phyloP scores from a whole-genome alignment of 768 basidiomycete genomes.

The Lactifluus subvellereus region DNA sequence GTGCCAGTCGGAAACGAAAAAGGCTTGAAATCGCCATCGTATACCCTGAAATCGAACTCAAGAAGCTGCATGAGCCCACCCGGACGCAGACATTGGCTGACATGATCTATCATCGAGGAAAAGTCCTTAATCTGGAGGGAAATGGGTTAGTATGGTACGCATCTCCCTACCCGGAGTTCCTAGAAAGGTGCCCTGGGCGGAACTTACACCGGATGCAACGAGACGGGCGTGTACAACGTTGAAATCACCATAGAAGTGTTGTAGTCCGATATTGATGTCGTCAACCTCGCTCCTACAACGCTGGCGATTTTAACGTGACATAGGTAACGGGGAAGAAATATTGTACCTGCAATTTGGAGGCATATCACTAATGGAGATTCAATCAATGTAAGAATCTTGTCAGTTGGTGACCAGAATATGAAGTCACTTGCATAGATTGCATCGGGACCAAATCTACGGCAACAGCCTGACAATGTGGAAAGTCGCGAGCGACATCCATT shows the following conservation, averaged over 20 bases:
- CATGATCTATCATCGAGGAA: slow-evolving; percentile 55
- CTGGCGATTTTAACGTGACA: slow-evolving; percentile 7
- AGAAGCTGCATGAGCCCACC: slow-evolving; percentile 60
- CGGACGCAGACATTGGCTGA: slow-evolving; percentile 59
- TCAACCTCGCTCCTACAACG: slow-evolving; percentile 67
- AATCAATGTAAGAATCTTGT: slow-evolving; percentile 22
- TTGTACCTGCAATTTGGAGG: slow-evolving; percentile 63
- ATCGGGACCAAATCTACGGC: slow-evolving; percentile 79
- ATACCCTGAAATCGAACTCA: slow-evolving; percentile 66
- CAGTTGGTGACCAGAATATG: neutral
- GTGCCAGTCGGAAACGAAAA: slow-evolving; percentile 40
- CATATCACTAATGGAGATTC: slow-evolving; percentile 43
- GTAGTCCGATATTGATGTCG: slow-evolving; percentile 78
- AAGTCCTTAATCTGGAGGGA: slow-evolving; percentile 60
- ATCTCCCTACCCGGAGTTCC: neutral
- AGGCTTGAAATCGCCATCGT: slow-evolving; percentile 44
- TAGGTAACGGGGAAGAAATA: neutral
- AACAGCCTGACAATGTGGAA: slow-evolving; percentile 59
- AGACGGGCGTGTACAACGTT: slow-evolving; percentile 70
- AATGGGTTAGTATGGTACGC: slow-evolving; percentile 1
- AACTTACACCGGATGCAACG: slow-evolving; percentile 64
- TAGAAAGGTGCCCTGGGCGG: neutral
- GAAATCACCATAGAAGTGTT: slow-evolving; percentile 76
- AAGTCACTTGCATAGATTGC: slow-evolving; percentile 54
- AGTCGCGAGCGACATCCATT: slow-evolving; percentile 66